These are phyloP conservation scores for Cutaneotrichosporon cutaneum DNA, from an alignment of 1,284 basidiomycete genomes.

Conservation along the genomic window DNA sequence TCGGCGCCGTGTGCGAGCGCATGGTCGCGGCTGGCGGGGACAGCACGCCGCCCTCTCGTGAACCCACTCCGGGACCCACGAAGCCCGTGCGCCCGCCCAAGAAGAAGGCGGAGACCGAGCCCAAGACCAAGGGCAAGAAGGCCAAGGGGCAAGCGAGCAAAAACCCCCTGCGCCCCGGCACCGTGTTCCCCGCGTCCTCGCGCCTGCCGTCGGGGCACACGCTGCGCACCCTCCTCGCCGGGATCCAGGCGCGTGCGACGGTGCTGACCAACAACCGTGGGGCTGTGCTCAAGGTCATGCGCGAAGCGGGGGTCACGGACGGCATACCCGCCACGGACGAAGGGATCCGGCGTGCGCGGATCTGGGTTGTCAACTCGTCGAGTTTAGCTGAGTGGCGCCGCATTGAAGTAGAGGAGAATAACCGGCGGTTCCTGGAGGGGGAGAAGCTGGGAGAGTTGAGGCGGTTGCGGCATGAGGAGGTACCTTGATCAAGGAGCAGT, in stretches of 20 bases:
- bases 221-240: conserved; percentile 37
- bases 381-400: conserved; percentile 48
- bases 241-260: conserved; percentile 35
- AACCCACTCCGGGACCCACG: not conserved
- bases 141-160: not conserved
- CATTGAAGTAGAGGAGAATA: conserved; percentile 39
- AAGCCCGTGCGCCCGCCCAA: conserved; percentile 1
- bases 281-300: conserved; percentile 43
- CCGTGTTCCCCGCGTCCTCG: conserved; percentile 21
- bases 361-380: conserved; percentile 49
- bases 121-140: conserved; percentile 5
- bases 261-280: conserved; percentile 50
- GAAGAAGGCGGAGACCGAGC: not conserved
- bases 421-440: conserved; percentile 14
- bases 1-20: conserved; percentile 15
- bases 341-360: conserved; percentile 18
- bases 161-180: conserved; percentile 18
- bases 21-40: conserved; percentile 14
- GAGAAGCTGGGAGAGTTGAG: not conserved
- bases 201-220: conserved; percentile 42
- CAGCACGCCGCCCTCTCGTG: conserved; percentile 3
- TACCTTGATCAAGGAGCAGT: not conserved
- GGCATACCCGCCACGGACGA: conserved; percentile 29
- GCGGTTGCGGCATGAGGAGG: not conserved
- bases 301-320: conserved; percentile 42